These are phyloP conservation scores for Dactylonectria estremocensis DNA, from an alignment of 2,329 filamentous ascomycete genomes.

Conservation along the genomic window DNA sequence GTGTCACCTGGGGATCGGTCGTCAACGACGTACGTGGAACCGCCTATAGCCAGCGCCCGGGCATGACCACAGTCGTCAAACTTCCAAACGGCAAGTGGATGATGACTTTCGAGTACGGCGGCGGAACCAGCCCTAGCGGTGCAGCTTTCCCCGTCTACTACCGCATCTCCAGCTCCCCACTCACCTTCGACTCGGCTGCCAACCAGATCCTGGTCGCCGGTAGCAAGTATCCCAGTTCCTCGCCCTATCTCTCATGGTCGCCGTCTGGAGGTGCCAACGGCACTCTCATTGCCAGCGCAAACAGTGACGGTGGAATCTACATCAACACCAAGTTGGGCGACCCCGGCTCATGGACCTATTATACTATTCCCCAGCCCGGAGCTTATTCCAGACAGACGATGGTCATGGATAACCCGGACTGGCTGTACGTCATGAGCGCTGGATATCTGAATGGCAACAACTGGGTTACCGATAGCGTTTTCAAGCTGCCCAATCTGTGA, in stretches of 20 bases:
- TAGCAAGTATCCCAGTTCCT: background rate
- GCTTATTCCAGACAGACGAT: constrained; percentile 16
- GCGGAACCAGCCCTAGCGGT: background rate
- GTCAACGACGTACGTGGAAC: constrained; percentile 72
- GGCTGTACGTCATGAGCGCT: constrained; percentile 23
- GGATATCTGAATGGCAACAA: constrained; percentile 19
- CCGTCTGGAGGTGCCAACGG: constrained; percentile 7
- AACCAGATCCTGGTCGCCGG: constrained; percentile 1
- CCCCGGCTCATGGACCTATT: constrained; percentile 8
- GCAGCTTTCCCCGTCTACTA: background rate
- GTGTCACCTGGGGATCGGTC: constrained; percentile 71
- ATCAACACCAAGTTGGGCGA: constrained; percentile 21
- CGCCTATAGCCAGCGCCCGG: background rate
- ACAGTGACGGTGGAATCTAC: constrained; percentile 3
- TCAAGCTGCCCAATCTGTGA: constrained; percentile 22
- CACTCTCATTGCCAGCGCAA: constrained; percentile 11
- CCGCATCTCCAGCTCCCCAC: constrained; percentile 24
- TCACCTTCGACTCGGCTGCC: constrained; percentile 14
- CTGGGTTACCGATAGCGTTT: constrained; percentile 28
- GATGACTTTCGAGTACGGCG: constrained; percentile 27
- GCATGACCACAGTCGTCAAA: constrained; percentile 21
- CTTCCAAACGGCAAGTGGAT: constrained; percentile 19
- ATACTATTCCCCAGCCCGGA: constrained; percentile 13
- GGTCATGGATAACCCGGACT: constrained; percentile 29
- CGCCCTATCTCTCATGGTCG: constrained; percentile 1